Evolutionary conservation across 2,329 filamentous ascomycete genomes (phyloP).

Genomic region (Thyridium curvatum): DNA sequence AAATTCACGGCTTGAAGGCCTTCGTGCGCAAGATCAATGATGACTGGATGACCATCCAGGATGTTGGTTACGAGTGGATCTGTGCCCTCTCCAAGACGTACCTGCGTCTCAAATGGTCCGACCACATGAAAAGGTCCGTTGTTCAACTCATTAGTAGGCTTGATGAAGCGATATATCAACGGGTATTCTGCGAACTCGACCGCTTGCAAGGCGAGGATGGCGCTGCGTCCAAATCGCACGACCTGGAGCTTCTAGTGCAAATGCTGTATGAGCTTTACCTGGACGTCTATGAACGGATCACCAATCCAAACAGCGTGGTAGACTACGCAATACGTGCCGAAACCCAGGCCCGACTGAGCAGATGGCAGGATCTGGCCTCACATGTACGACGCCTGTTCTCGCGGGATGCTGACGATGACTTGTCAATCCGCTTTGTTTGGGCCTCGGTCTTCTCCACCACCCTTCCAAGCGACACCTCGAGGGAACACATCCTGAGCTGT

Average conservation of each 20-base stretch:
- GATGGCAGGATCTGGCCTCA: constrained; percentile 47
- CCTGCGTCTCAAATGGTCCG: constrained; percentile 48
- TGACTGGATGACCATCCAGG: constrained; percentile 47
- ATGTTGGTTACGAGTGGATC: constrained; percentile 55
- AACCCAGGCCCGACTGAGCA: constrained; percentile 40
- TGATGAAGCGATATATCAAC: constrained; percentile 45
- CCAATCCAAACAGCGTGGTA: constrained; percentile 48
- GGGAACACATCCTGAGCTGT: constrained; percentile 51
- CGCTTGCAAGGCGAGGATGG: constrained; percentile 3
- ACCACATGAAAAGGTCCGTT: constrained; percentile 48
- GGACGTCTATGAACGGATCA: constrained; percentile 53
- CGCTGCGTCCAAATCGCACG: constrained; percentile 10
- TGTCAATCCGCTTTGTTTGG: constrained; percentile 52
- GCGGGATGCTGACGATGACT: constrained; percentile 23
- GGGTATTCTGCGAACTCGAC: constrained; percentile 32
- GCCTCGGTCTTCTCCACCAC: constrained; percentile 48
- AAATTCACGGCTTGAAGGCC: constrained; percentile 40
- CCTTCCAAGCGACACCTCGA: constrained; percentile 42
- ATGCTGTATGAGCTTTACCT: constrained; percentile 58
- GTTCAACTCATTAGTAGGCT: constrained; percentile 49
- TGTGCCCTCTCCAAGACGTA: constrained; percentile 45
- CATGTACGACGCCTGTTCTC: constrained; percentile 31
- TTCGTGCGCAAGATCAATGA: constrained; percentile 45
- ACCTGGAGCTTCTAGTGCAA: constrained; percentile 40
- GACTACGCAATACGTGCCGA: constrained; percentile 41